A percentile compares a stretch with the other conserved stretches of the same genome.
Evolutionary conservation across 2,329 filamentous ascomycete species (phyloP).

Genomic region (Zarea fungicola): DNA sequence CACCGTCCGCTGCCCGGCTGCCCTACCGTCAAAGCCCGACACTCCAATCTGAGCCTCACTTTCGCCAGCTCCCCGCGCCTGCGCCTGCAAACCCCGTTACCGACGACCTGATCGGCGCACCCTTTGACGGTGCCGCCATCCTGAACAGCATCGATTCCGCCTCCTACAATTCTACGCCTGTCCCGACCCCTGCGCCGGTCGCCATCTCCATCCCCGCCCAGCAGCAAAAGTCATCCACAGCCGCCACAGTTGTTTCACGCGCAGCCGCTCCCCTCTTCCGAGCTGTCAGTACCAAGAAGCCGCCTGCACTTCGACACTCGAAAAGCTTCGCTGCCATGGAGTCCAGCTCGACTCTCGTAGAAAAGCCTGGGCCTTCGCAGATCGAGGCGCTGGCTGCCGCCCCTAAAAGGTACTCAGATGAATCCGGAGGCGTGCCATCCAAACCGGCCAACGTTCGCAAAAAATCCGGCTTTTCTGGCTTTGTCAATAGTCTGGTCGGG

Average conservation of each 20-base stretch:
- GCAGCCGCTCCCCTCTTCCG: constrained; percentile 51
- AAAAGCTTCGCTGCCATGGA: constrained; percentile 44
- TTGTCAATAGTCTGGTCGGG: constrained; percentile 77
- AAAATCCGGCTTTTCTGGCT: constrained; percentile 83
- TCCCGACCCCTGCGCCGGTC: background rate
- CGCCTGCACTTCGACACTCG: constrained; percentile 56
- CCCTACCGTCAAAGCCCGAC: constrained; percentile 11
- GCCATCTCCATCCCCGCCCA: constrained; percentile 24
- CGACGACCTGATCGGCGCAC: constrained; percentile 59
- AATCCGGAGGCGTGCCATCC: constrained; percentile 52
- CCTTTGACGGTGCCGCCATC: constrained; percentile 60
- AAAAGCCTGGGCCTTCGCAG: constrained; percentile 31
- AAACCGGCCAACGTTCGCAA: constrained; percentile 63
- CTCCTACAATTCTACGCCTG: constrained; percentile 22
- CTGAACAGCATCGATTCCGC: constrained; percentile 55
- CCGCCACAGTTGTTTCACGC: constrained; percentile 23
- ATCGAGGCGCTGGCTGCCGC: constrained; percentile 26
- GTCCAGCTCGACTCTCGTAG: constrained; percentile 20
- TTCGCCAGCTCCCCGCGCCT: constrained; percentile 23
- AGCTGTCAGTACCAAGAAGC: constrained; percentile 38
- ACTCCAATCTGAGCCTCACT: constrained; percentile 23
- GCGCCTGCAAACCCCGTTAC: constrained; percentile 29
- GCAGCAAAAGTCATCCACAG: constrained; percentile 25
- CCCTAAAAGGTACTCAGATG: constrained; percentile 75
- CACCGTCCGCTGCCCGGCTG: constrained; percentile 2